These are phyloP conservation scores for Angophora floribunda DNA, from an alignment of 345 rosid species.

Conservation along the genomic window DNA sequence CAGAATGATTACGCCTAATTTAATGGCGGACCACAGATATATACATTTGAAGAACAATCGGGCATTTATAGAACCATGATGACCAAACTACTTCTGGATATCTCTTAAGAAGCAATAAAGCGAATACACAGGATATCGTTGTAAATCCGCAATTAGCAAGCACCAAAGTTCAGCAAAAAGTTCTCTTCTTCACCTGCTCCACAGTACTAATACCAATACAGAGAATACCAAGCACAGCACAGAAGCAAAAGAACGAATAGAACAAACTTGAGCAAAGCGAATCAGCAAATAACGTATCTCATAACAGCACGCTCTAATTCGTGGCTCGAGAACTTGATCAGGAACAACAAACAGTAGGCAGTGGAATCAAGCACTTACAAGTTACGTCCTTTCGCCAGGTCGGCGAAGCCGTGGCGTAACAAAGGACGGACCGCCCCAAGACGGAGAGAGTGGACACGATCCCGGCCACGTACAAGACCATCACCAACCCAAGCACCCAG, in stretches of 20 bases:
- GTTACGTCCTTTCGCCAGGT: slow-evolving; percentile 36
- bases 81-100: background rate
- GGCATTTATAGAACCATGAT: background rate
- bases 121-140: background rate
- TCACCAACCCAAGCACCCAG: slow-evolving; percentile 70
- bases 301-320: background rate
- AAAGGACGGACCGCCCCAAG: slow-evolving; percentile 51
- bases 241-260: background rate
- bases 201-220: background rate
- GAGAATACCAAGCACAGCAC: background rate
- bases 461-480: slow-evolving; percentile 75
- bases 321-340: background rate
- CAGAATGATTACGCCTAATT: background rate
- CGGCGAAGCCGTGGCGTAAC: slow-evolving; percentile 35
- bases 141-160: background rate
- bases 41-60: background rate
- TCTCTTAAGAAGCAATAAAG: background rate
- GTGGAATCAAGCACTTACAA: slow-evolving; percentile 19
- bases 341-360: background rate
- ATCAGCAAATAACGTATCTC: background rate
- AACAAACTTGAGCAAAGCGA: background rate
- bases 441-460: slow-evolving; percentile 61
- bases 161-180: background rate
- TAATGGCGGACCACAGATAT: background rate
- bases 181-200: background rate